Evolutionary conservation across 73 alveolate genomes (phyloP), one percentile per base, ranked within the genome.

Genomic region (Paramecium primaurelia): DNA sequence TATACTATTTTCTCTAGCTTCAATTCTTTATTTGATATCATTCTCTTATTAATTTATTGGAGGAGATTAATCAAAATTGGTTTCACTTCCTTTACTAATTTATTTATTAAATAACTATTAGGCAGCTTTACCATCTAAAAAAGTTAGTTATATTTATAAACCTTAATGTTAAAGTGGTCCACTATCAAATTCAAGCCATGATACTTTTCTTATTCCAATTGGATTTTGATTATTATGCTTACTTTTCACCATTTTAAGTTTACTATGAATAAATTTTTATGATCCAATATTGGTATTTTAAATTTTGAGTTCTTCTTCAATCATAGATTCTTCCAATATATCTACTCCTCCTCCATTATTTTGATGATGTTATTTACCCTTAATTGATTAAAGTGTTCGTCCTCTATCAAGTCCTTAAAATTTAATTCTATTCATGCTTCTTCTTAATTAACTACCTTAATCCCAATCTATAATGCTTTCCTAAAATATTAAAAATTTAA

Each of bases 1-100:
- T 3, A 73, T 36, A 16, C 87, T 73, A 73, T 73, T 73, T n/a
- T 73, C 87, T 73, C 87, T 34, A n/a, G 87, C 87, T 73, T 73
- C 87, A 3, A 73, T 73, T 18, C 87, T 73, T 14, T 34, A 37
- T 22, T 37, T 40, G n/a, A 73, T 73, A 4, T 73, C 64, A 30
- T 32, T 32, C 8, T 64, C 84, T 16, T 32, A 64, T 14, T 28
- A 28, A 26, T 64, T 28, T 14, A 14, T 4, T 8, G 47, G 84
- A 25, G 84, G 84, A 64, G 42, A 14, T 12, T 1, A 34, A 64
- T 64, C 84, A 32, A 64, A 64, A 12, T 64, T 64, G 2, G 84
- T 64, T 6, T 64, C 84, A 10, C 84, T 64, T 5, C 84, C 84
- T 64, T 34, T 64, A 12, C 84, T 64, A 64, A 64, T 34, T 26